A percentile compares a stretch with the other conserved stretches of the same genome.
Conservation (phyloP, 2,329 filamentous ascomycete genomes). For the Exophiala xenobiotica region DNA sequence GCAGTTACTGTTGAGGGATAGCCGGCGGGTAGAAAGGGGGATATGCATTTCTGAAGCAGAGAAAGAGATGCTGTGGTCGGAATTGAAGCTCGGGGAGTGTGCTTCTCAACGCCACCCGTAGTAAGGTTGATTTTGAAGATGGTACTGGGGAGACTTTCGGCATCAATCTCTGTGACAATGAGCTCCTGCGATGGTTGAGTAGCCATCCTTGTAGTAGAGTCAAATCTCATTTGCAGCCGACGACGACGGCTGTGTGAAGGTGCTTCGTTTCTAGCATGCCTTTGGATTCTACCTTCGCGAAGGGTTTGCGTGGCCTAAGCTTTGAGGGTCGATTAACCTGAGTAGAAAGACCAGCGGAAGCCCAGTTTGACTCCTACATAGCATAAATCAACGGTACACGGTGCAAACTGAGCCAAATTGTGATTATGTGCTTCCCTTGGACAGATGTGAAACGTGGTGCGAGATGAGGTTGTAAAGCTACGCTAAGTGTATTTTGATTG, state of each 20-base stretch:
- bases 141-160: conserved; percentile 10
- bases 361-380: too few species aligned
- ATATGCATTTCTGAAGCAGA: conserved; percentile 45
- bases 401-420: too few species aligned
- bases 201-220: not conserved
- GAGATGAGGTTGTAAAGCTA: too few species aligned
- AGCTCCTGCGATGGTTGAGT: not conserved
- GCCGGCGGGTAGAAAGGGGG: conserved; percentile 82
- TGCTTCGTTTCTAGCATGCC: too few species aligned
- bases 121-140: conserved; percentile 5
- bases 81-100: not conserved
- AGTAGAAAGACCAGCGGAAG: too few species aligned
- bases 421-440: too few species aligned
- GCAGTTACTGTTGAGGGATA: conserved; percentile 81
- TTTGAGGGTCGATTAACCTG: too few species aligned
- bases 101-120: conserved; percentile 1
- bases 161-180: conserved; percentile 14
- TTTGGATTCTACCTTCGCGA: too few species aligned
- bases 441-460: too few species aligned
- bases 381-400: too few species aligned
- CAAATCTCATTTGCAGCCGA: not conserved
- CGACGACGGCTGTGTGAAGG: not conserved
- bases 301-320: too few species aligned
- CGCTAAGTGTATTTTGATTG: too few species aligned
- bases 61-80: conserved; percentile 1